Evolutionary conservation across 768 basidiomycete species (phyloP).

Genomic region (Pisolithus tinctorius): DNA sequence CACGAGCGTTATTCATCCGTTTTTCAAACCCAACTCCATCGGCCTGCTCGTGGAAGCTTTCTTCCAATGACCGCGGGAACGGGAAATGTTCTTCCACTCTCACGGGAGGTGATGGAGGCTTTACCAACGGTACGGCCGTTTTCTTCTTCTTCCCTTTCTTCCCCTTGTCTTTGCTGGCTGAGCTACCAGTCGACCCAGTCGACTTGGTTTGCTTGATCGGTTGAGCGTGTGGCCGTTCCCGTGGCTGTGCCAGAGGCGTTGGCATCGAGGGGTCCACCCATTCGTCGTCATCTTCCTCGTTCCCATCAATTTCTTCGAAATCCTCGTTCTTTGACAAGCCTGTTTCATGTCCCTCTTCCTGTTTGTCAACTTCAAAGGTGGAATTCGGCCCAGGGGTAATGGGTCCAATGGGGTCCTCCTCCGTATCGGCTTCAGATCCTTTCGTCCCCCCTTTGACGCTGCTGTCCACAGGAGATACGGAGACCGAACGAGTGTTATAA

Average conservation of each 20-base stretch:
- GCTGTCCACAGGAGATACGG: slow-evolving; percentile 36
- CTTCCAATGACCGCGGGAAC: slow-evolving; percentile 51
- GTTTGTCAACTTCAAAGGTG: slow-evolving; percentile 18
- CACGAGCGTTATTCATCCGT: slow-evolving; percentile 69
- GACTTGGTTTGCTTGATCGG: slow-evolving; percentile 20
- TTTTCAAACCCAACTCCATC: slow-evolving; percentile 27
- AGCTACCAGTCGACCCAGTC: slow-evolving; percentile 21
- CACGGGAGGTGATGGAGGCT: slow-evolving; percentile 26
- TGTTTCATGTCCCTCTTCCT: slow-evolving; percentile 11
- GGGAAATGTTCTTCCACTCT: slow-evolving; percentile 43
- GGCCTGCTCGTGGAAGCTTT: slow-evolving; percentile 25
- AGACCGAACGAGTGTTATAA: slow-evolving; percentile 47
- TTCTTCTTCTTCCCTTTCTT: slow-evolving; percentile 33
- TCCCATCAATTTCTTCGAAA: slow-evolving; percentile 21
- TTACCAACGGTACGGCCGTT: slow-evolving; percentile 35
- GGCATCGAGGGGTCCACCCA: slow-evolving; percentile 68
- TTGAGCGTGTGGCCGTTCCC: slow-evolving; percentile 21
- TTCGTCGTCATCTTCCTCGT: slow-evolving; percentile 38
- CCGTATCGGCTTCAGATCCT: slow-evolving; percentile 57
- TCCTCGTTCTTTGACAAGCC: slow-evolving; percentile 24
- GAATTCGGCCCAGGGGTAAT: slow-evolving; percentile 57
- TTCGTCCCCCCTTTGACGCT: slow-evolving; percentile 31
- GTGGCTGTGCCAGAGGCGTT: slow-evolving; percentile 24
- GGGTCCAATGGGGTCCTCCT: slow-evolving; percentile 66
- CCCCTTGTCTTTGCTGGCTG: slow-evolving; percentile 16